Conservation (phyloP, 2,329 filamentous ascomycete species). For the Colletotrichum tropicale region DNA sequence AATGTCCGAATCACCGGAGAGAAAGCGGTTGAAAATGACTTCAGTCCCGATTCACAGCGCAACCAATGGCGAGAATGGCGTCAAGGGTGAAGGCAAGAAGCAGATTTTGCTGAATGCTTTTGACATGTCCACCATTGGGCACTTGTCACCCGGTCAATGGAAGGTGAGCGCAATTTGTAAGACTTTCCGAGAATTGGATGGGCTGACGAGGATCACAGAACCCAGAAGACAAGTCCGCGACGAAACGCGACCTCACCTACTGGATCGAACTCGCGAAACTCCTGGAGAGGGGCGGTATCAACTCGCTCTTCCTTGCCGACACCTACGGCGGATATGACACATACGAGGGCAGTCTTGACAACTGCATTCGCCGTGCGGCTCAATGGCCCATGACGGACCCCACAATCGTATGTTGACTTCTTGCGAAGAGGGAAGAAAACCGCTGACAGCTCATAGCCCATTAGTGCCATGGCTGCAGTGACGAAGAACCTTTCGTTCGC, state of each 20-base stretch:
- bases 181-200: too few relatives aligned
- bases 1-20: background rate
- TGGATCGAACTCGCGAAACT: constrained; percentile 69
- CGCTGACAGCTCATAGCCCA: constrained; percentile 44
- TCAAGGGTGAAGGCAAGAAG: background rate
- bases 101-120: constrained; percentile 67
- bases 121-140: constrained; percentile 63
- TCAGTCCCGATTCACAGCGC: background rate
- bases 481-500: constrained; percentile 68
- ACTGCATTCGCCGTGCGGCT: constrained; percentile 64
- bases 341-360: constrained; percentile 62
- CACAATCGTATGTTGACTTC: constrained; percentile 53
- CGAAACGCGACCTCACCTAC: constrained; percentile 64
- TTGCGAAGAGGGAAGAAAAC: fast-evolving
- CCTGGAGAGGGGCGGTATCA: constrained; percentile 66
- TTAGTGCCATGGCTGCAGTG: constrained; percentile 69
- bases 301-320: constrained; percentile 69
- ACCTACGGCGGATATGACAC: constrained; percentile 69
- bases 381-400: constrained; percentile 72
- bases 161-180: constrained; percentile 48
- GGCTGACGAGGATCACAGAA: constrained; percentile 38
- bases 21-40: background rate
- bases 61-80: background rate
- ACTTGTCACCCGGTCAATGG: constrained; percentile 71
- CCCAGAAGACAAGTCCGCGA: constrained; percentile 63